These are phyloP conservation scores for Annulohypoxylon truncatum DNA, from an alignment of 2,329 filamentous ascomycete species.

Conservation along the genomic window DNA sequence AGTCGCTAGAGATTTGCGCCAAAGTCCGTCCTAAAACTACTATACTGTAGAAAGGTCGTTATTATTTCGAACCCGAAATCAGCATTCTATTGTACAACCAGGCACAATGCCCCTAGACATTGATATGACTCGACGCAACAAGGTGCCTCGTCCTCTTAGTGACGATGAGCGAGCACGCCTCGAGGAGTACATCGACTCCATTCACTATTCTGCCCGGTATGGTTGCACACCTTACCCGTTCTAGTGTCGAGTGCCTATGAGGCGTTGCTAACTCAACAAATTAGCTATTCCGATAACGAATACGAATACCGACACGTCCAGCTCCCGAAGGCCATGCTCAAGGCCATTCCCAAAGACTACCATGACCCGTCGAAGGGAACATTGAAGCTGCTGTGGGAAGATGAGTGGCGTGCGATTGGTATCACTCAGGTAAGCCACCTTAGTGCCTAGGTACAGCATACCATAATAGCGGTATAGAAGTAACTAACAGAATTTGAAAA, in stretches of 20 bases:
- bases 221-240: slow-evolving; percentile 42
- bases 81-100: slow-evolving; percentile 6
- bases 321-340: slow-evolving; percentile 97
- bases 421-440: slow-evolving; percentile 84
- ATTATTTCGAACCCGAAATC: neutral
- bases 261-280: slow-evolving; percentile 30
- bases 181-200: slow-evolving; percentile 91
- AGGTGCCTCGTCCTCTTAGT: slow-evolving; percentile 80
- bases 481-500: slow-evolving; percentile 21
- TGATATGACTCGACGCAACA: slow-evolving; percentile 87
- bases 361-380: slow-evolving; percentile 91
- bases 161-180: slow-evolving; percentile 85
- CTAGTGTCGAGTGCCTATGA: neutral
- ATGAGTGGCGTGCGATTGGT: slow-evolving; percentile 96
- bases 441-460: neutral
- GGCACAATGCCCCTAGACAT: slow-evolving; percentile 65
- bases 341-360: slow-evolving; percentile 94
- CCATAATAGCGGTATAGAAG: slow-evolving; percentile 4
- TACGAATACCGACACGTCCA: slow-evolving; percentile 98
- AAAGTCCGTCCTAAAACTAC: neutral
- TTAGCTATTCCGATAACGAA: slow-evolving; percentile 90
- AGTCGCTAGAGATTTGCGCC: neutral
- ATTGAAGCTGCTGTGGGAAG: slow-evolving; percentile 95
- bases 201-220: slow-evolving; percentile 94
- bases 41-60: neutral